Base-by-base conservation (phyloP, 202 grass and related monocot genomes). In the Panicum virgatum region DNA sequence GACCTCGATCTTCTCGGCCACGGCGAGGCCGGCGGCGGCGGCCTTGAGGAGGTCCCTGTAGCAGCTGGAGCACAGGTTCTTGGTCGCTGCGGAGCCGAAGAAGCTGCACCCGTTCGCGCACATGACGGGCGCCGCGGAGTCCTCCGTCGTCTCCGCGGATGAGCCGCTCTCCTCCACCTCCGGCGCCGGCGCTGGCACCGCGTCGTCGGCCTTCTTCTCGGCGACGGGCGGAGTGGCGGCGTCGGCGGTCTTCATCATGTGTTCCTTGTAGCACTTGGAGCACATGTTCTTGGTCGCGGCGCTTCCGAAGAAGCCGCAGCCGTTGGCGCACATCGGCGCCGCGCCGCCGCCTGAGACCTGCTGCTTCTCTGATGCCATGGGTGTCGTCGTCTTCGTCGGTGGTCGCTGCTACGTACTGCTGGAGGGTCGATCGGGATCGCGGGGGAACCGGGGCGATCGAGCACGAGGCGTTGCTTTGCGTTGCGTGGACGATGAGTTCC, bases 41-140 rank as follows among this genome's bases (percentile, higher is more conserved):
- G 10, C 3, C 5, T 23, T 44, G 39, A 60, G 27, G 58, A 30
- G 62, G 47, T 72, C 72, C 2, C 29, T 43, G 80, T 84, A 96
- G 85, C 93, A 92, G 29, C 72, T 86, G 14, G 90, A 96, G 75
- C 88, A 96, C 40, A 88, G 5, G 62, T 85, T 80, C 18, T 85
- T 89, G 20, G 62, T 88, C 12, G 64, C 62, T 18, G 73, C 22
- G 34, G 57, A 89, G 1, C 93, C 90, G 47, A 82, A 96, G 80
- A 90, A 92, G 20, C 88, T 80, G 79, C 93, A 96, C 62, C 82
- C 86, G 71, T 73, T 80, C 15, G 65, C 67, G 65, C 92, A 92
- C 59, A 25, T 8, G 46, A 75, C 20, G 18, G 18, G 82, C 73
- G 22, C 6, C 62, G 58, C 73, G 25, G 59, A 34, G 32, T 34